A percentile compares a stretch with the other conserved stretches of the same genome.
Evolutionary conservation across 2,329 filamentous ascomycete species (phyloP).

Genomic region (Lasiodiplodia theobromae): DNA sequence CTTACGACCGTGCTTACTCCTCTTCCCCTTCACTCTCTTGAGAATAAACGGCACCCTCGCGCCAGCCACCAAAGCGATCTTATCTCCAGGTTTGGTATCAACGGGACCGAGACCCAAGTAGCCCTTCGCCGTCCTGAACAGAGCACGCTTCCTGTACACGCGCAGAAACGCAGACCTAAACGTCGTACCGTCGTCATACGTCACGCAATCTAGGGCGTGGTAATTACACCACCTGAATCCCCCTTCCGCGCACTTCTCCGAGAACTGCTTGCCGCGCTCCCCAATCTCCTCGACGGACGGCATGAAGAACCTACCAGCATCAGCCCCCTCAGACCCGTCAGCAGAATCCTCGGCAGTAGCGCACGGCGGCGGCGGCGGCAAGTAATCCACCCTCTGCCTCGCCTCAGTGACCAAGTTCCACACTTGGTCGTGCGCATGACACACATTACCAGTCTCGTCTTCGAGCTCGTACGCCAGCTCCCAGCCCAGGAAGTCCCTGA

Average conservation of each 20-base stretch:
- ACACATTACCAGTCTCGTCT: neutral
- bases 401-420: neutral
- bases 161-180: neutral
- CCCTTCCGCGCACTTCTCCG: neutral
- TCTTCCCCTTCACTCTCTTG: neutral
- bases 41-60: conserved; percentile 7
- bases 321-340: neutral
- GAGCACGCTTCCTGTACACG: neutral
- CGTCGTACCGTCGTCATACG: neutral
- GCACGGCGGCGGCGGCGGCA: neutral
- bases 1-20: neutral
- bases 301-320: neutral
- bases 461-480: conserved; percentile 9
- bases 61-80: conserved; percentile 9
- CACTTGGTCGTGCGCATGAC: neutral
- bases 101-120: conserved; percentile 23
- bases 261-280: neutral
- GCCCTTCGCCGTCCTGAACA: conserved; percentile 19
- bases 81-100: conserved; percentile 3
- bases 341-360: too few species aligned
- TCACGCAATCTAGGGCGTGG: neutral
- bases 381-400: neutral
- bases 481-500: neutral
- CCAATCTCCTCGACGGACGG: neutral
- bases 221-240: neutral